Conservation (phyloP, 1,284 basidiomycete genomes). For the Filobasidium uniguttulatum region DNA sequence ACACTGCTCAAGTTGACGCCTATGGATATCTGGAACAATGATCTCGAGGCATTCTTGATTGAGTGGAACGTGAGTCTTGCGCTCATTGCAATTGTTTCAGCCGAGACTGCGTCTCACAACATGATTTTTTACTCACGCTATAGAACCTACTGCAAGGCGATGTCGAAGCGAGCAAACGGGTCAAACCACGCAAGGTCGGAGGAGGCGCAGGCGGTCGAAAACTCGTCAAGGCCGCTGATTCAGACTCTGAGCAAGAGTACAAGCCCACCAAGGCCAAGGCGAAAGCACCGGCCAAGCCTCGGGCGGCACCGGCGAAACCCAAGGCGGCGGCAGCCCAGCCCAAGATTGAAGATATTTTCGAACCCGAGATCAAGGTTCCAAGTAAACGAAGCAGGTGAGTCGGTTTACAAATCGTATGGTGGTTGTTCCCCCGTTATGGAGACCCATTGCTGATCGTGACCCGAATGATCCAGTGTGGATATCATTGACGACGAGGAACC, state of each 20-base stretch:
- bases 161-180: slow-evolving; percentile 44
- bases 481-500: slow-evolving; percentile 30
- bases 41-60: slow-evolving; percentile 68
- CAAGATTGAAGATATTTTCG: slow-evolving; percentile 8
- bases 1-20: slow-evolving; percentile 65
- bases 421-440: no score
- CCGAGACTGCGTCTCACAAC: neutral
- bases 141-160: slow-evolving; percentile 51
- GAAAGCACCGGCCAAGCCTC: slow-evolving; percentile 19
- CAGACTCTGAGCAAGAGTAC: slow-evolving; percentile 55
- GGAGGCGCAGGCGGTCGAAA: slow-evolving; percentile 49
- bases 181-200: slow-evolving; percentile 55
- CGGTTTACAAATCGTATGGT: neutral
- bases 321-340: slow-evolving; percentile 26
- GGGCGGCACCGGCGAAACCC: slow-evolving; percentile 24
- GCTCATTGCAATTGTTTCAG: neutral
- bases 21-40: slow-evolving; percentile 77
- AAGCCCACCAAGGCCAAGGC: slow-evolving; percentile 45
- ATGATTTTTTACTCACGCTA: neutral
- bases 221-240: slow-evolving; percentile 43
- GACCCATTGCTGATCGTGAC: slow-evolving; percentile 1
- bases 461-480: slow-evolving; percentile 14
- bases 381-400: neutral
- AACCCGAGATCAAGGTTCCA: neutral
- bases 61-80: slow-evolving; percentile 64